Conservation (phyloP, 2,329 filamentous ascomycete species). For the Colletotrichum destructivum region DNA sequence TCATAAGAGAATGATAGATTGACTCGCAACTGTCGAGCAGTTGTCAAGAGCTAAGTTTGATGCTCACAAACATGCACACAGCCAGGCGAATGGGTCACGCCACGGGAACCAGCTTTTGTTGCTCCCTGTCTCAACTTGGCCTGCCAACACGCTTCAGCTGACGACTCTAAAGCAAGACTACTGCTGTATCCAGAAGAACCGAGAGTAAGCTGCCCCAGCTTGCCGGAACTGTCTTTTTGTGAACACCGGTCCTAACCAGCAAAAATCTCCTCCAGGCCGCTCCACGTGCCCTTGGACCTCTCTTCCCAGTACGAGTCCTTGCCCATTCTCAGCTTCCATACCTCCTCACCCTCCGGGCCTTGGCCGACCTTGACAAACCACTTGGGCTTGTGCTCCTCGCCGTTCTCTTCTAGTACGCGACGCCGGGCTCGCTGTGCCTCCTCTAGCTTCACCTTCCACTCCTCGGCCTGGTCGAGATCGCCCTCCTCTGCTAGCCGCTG, state of each 20-base stretch:
- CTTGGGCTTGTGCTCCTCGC: slow-evolving; percentile 79
- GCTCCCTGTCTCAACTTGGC: neutral
- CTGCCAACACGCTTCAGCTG: slow-evolving; percentile 2
- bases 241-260: slow-evolving; percentile 26
- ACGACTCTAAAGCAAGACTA: neutral
- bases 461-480: slow-evolving; percentile 86
- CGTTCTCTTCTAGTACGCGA: slow-evolving; percentile 81
- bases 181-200: slow-evolving; percentile 10
- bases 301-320: slow-evolving; percentile 97
- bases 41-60: neutral
- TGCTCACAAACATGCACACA: neutral
- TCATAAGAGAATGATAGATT: too few relatives aligned
- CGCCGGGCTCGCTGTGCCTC: slow-evolving; percentile 86
- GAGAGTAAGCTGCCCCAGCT: neutral
- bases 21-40: neutral
- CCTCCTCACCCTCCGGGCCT: slow-evolving; percentile 72
- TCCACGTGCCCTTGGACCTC: slow-evolving; percentile 78
- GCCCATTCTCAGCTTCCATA: slow-evolving; percentile 83
- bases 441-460: slow-evolving; percentile 85
- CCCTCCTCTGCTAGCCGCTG: slow-evolving; percentile 89
- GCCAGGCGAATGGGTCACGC: too few relatives aligned
- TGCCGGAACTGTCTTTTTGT: neutral
- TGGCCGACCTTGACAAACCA: slow-evolving; percentile 87
- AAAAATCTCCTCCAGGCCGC: slow-evolving; percentile 68
- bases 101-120: neutral